Evolutionary conservation across 2,329 filamentous ascomycete species (phyloP).

Genomic region (Cryphonectria parasitica): DNA sequence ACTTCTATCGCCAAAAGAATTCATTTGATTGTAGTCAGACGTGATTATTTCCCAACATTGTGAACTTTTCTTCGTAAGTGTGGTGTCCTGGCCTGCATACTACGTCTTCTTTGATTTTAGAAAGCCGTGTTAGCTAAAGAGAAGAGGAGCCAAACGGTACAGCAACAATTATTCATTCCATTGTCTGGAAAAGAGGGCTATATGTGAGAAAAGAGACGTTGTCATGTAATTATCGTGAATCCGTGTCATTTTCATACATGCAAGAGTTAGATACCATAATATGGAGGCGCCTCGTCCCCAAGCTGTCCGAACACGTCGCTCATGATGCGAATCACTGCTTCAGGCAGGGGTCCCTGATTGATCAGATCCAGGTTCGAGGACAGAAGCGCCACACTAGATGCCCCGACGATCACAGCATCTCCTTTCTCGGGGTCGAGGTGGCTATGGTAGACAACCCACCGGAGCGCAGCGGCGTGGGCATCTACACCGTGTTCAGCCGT

Average conservation of each 20-base stretch:
- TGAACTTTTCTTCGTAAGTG: background rate
- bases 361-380: slow-evolving; percentile 40
- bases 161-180: background rate
- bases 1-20: background rate
- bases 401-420: slow-evolving; percentile 44
- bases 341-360: slow-evolving; percentile 46
- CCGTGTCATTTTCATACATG: background rate
- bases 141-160: background rate
- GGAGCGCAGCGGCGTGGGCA: slow-evolving; percentile 45
- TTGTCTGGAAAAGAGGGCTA: background rate
- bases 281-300: background rate
- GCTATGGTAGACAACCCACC: slow-evolving; percentile 46
- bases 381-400: slow-evolving; percentile 42
- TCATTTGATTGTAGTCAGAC: background rate
- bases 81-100: background rate
- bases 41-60: background rate
- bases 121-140: background rate
- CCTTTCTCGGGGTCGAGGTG: slow-evolving; percentile 37
- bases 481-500: slow-evolving; percentile 41
- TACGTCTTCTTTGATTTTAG: too few relatives aligned
- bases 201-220: background rate
- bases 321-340: slow-evolving; percentile 36
- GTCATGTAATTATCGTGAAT: background rate
- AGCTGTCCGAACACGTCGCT: slow-evolving; percentile 15
- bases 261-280: background rate